These are phyloP conservation scores for Colletotrichum sublineola DNA, from an alignment of 2,329 filamentous ascomycete species.

Conservation along the genomic window DNA sequence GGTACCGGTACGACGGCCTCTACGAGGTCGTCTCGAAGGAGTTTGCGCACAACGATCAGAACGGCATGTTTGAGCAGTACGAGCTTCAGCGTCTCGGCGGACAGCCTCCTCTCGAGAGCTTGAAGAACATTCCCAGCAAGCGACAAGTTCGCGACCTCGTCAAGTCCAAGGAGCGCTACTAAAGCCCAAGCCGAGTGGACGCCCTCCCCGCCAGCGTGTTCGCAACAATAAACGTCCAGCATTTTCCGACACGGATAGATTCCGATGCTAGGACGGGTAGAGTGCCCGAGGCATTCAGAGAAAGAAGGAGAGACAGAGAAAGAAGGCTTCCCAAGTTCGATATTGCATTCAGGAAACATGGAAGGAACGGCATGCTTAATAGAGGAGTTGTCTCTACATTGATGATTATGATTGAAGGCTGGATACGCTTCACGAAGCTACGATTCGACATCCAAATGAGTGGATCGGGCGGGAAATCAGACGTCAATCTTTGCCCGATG, in stretches of 20 bases:
- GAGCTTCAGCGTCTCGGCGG: not conserved
- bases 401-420: not conserved
- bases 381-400: not conserved
- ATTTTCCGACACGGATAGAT: not conserved
- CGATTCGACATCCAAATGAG: not conserved
- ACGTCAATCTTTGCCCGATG: not conserved
- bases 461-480: not conserved
- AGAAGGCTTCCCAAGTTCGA: not conserved
- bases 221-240: not conserved
- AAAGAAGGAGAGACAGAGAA: not conserved
- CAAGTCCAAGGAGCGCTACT: constrained; percentile 43
- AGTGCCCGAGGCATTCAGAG: not conserved
- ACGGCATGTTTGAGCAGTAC: constrained; percentile 42
- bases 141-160: constrained; percentile 40
- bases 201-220: too few species aligned
- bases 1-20: constrained; percentile 54
- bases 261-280: not conserved
- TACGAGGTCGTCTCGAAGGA: constrained; percentile 42
- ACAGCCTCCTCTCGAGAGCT: not conserved
- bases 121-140: not conserved
- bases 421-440: not conserved
- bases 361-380: not conserved
- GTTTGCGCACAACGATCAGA: constrained; percentile 37
- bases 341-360: not conserved
- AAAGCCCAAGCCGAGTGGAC: not conserved